phyloP scores from a whole-genome alignment of 371 early-diverging fungal genomes.

The Syncephalis plumigaleata region DNA sequence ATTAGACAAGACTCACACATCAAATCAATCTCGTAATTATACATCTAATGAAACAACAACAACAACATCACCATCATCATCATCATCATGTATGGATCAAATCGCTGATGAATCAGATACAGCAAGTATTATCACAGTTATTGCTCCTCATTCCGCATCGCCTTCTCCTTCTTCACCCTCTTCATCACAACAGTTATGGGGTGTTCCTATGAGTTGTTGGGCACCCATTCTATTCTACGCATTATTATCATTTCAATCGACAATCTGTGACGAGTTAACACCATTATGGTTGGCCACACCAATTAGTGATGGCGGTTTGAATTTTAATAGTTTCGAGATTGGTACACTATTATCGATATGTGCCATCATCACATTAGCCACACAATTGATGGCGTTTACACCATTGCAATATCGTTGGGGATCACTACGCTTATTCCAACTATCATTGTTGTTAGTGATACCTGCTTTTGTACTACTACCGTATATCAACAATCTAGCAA shows the following conservation, averaged over 20 bases:
- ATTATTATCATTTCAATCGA: constrained; percentile 40
- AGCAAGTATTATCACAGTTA: too few relatives aligned
- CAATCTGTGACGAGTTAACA: constrained; percentile 58
- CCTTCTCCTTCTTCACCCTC: too few relatives aligned
- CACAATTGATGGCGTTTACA: constrained; percentile 38
- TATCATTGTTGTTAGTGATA: constrained; percentile 17
- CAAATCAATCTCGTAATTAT: too few relatives aligned
- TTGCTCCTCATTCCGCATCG: too few relatives aligned
- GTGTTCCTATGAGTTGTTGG: not conserved
- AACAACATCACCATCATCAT: too few relatives aligned
- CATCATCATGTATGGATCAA: too few relatives aligned
- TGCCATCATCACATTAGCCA: constrained; percentile 25
- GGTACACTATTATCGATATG: constrained; percentile 37
- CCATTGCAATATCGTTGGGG: constrained; percentile 21
- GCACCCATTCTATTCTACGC: not conserved
- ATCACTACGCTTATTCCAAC: constrained; percentile 24
- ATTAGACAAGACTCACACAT: too few relatives aligned
- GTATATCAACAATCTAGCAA: constrained; percentile 1
- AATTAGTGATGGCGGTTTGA: constrained; percentile 34
- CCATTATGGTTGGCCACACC: constrained; percentile 39
- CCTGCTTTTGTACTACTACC: constrained; percentile 27
- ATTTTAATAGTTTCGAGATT: constrained; percentile 26
- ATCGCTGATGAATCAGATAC: too few relatives aligned
- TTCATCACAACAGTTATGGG: too few relatives aligned
- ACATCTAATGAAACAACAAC: too few relatives aligned